Conservation (phyloP, 2,329 filamentous ascomycete species). For the Colletotrichum melonis region DNA sequence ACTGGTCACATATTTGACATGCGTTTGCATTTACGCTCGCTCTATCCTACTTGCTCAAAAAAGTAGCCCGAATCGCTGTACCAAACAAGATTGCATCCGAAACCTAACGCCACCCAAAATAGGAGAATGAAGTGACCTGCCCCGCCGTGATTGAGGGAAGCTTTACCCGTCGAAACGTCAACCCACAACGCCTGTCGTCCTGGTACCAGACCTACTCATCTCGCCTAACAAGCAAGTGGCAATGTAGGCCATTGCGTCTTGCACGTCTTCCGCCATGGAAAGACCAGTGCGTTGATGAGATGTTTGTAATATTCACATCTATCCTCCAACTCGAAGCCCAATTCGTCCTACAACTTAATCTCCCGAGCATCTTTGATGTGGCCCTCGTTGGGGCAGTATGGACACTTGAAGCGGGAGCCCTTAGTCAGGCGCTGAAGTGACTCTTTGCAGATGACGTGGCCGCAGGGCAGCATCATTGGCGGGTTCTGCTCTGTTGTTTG, state of each 20-base stretch:
- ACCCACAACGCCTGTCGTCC: neutral
- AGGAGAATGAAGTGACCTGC: neutral
- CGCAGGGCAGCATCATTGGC: slow-evolving; percentile 96
- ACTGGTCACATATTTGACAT: neutral
- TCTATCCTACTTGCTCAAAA: slow-evolving; percentile 1
- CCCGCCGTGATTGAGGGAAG: neutral
- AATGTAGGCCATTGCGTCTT: neutral
- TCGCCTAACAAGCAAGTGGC: neutral
- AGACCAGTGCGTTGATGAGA: slow-evolving; percentile 1
- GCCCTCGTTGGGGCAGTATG: slow-evolving; percentile 92
- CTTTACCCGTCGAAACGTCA: neutral
- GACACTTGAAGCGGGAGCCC: slow-evolving; percentile 88
- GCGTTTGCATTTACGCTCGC: neutral
- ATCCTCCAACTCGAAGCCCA: neutral
- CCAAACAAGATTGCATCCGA: neutral
- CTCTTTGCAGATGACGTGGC: slow-evolving; percentile 91
- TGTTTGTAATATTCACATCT: neutral
- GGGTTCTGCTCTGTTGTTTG: slow-evolving; percentile 94
- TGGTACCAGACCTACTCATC: neutral
- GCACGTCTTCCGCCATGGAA: neutral
- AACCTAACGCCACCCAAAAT: neutral
- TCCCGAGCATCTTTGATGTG: slow-evolving; percentile 79
- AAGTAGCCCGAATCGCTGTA: slow-evolving; percentile 1
- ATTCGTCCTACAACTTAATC: slow-evolving; percentile 68
- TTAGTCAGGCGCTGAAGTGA: slow-evolving; percentile 84